A percentile compares a stretch with the other conserved stretches of the same genome.
These are phyloP conservation scores for Fusarium setosum DNA, from an alignment of 2,329 filamentous ascomycete genomes.

Conservation along the genomic window DNA sequence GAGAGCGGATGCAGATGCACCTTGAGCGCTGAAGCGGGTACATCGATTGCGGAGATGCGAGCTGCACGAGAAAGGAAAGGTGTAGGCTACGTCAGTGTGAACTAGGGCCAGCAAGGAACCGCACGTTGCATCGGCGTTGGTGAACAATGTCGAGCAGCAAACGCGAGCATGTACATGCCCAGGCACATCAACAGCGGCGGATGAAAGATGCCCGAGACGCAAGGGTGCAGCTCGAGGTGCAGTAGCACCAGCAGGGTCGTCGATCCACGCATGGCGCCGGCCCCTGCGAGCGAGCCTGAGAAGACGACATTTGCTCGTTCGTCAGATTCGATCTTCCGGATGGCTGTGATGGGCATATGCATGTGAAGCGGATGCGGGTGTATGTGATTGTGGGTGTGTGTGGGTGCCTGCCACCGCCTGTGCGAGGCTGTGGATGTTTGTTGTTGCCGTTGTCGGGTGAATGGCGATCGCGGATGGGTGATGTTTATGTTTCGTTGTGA, in stretches of 20 bases:
- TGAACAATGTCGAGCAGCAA: conserved; percentile 1
- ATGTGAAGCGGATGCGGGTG: conserved; percentile 35
- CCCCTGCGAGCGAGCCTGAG: conserved; percentile 19
- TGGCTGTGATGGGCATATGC: conserved; percentile 40
- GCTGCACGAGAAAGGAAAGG: conserved; percentile 12
- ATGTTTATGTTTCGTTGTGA: conserved; percentile 19
- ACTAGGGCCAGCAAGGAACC: conserved; percentile 6
- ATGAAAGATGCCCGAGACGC: not conserved
- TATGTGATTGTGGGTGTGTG: conserved; percentile 23
- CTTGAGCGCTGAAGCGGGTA: not conserved
- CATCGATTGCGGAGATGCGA: conserved; percentile 1
- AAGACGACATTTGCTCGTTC: conserved; percentile 23
- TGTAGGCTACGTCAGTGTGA: conserved; percentile 19
- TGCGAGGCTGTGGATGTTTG: conserved; percentile 20
- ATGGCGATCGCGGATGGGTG: conserved; percentile 1
- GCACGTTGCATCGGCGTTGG: conserved; percentile 22
- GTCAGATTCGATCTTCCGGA: conserved; percentile 32
- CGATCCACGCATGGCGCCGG: conserved; percentile 34
- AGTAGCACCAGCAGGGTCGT: conserved; percentile 32
- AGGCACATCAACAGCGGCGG: not conserved
- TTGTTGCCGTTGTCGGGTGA: conserved; percentile 31
- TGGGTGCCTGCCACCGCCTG: conserved; percentile 32
- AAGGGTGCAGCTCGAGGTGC: conserved; percentile 21
- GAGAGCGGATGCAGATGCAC: conserved; percentile 1
- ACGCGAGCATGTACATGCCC: not conserved